Percentiles rank a stretch among this genome's conserved stretches.
Evolutionary conservation across 352 stramenopile species (phyloP).

Genomic region (Phytophthora aleatoria): DNA sequence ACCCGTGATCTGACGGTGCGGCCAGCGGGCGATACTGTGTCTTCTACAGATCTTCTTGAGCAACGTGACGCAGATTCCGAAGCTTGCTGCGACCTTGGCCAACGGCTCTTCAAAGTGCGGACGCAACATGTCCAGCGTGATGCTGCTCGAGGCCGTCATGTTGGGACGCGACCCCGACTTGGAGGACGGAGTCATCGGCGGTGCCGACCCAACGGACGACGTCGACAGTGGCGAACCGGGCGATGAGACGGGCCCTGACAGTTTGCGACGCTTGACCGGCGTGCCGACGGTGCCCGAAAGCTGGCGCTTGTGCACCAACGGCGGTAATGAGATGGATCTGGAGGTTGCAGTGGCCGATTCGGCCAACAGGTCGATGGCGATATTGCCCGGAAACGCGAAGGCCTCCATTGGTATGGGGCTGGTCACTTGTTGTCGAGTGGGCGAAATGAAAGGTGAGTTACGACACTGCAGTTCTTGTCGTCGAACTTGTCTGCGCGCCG

Average conservation of each 20-base stretch:
- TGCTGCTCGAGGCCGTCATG: conserved; percentile 77
- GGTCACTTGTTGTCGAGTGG: conserved; percentile 21
- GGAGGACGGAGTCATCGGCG: conserved; percentile 18
- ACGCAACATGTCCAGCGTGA: conserved; percentile 82
- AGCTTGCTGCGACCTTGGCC: conserved; percentile 71
- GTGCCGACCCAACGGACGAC: conserved; percentile 11
- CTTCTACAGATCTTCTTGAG: conserved; percentile 89
- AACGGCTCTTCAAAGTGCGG: conserved; percentile 87
- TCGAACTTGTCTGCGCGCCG: conserved; percentile 19
- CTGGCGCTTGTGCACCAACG: conserved; percentile 25
- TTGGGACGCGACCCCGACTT: conserved; percentile 49
- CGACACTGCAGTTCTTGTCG: conserved; percentile 17
- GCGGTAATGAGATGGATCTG: conserved; percentile 13
- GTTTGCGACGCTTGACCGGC: conserved; percentile 32
- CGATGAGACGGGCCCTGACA: conserved; percentile 28
- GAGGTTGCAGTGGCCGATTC: conserved; percentile 3
- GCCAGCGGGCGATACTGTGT: conserved; percentile 81
- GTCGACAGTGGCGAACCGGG: conserved; percentile 18
- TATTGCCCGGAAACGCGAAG: conserved; percentile 16
- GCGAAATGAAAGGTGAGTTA: conserved; percentile 36
- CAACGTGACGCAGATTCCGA: conserved; percentile 85
- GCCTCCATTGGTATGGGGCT: conserved; percentile 22
- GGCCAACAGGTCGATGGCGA: conserved; percentile 2
- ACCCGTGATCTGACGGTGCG: conserved; percentile 86
- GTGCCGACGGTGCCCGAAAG: conserved; percentile 5